Percentiles rank a stretch among this genome's conserved stretches.
phyloP scores from a whole-genome alignment of 2,329 filamentous ascomycete genomes.

The Pyrenochaeta sp. region DNA sequence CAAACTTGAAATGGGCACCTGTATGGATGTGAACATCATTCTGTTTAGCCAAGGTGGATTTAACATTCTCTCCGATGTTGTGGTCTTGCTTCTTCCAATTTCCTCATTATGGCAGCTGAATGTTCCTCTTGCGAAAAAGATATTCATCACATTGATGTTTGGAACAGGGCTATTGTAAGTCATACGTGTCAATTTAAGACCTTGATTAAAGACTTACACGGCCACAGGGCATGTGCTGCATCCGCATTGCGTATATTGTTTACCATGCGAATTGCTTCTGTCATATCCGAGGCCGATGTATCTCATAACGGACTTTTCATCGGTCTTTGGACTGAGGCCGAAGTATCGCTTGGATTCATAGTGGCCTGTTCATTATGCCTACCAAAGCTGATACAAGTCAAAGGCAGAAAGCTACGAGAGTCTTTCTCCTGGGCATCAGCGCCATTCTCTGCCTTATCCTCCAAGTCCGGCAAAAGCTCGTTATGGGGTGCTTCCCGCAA shows the following conservation, averaged over 20 bases:
- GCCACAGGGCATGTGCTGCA: conserved; percentile 33
- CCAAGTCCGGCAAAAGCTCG: conserved; percentile 2
- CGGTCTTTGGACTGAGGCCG: conserved; percentile 34
- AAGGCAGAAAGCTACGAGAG: conserved; percentile 21
- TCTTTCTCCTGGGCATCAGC: conserved; percentile 26
- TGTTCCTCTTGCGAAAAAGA: conserved; percentile 31
- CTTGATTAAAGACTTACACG: conserved; percentile 9
- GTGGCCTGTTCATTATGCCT: conserved; percentile 35
- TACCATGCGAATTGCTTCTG: conserved; percentile 27
- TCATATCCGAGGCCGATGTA: conserved; percentile 31
- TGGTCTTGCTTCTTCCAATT: conserved; percentile 34
- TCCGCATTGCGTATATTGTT: conserved; percentile 38
- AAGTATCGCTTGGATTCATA: conserved; percentile 36
- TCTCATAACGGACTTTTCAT: conserved; percentile 37
- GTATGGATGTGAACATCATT: conserved; percentile 32
- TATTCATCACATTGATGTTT: conserved; percentile 32
- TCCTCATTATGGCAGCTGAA: conserved; percentile 30
- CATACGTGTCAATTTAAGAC: neutral
- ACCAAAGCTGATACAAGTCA: conserved; percentile 33
- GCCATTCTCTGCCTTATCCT: conserved; percentile 3
- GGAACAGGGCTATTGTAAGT: conserved; percentile 37
- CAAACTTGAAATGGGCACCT: conserved; percentile 28
- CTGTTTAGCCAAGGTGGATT: conserved; percentile 29
- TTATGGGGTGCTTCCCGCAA: neutral
- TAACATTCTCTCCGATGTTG: conserved; percentile 36